Conservation (phyloP, 257 asterid species). For the Perilla frutescens region DNA sequence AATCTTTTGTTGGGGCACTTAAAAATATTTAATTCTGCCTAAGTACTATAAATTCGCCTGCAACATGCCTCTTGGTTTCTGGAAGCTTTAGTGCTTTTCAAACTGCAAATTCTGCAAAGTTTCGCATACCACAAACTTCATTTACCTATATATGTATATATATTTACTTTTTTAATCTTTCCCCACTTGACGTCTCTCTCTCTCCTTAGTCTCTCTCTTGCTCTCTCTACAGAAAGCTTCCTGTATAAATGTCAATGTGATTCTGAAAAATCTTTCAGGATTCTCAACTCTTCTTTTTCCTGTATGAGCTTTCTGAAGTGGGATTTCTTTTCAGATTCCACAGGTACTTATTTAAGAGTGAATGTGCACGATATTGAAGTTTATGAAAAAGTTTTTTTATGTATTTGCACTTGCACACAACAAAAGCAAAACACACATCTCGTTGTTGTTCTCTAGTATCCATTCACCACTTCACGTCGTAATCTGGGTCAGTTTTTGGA, state of each 20-base stretch:
- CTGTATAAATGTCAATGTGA: conserved; percentile 34
- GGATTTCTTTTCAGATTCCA: conserved; percentile 36
- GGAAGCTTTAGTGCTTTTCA: conserved; percentile 27
- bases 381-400: background rate
- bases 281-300: conserved; percentile 22
- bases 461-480: conserved; percentile 13
- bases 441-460: conserved; percentile 8
- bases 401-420: background rate
- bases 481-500: conserved; percentile 1
- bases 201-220: background rate
- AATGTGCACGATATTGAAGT: conserved; percentile 26
- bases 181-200: conserved; percentile 28
- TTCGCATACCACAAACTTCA: background rate
- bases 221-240: conserved; percentile 7
- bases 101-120: conserved; percentile 13
- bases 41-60: conserved; percentile 28
- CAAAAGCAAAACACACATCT: background rate
- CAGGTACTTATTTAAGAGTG: conserved; percentile 30
- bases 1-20: conserved; percentile 28
- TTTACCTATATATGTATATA: conserved; percentile 10
- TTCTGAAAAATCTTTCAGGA: conserved; percentile 21
- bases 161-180: background rate
- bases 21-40: background rate
- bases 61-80: conserved; percentile 30
- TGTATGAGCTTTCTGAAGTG: conserved; percentile 36